These are phyloP conservation scores for Wickerhamiella shivajii DNA, from an alignment of 805 yeast genomes.

Conservation along the genomic window DNA sequence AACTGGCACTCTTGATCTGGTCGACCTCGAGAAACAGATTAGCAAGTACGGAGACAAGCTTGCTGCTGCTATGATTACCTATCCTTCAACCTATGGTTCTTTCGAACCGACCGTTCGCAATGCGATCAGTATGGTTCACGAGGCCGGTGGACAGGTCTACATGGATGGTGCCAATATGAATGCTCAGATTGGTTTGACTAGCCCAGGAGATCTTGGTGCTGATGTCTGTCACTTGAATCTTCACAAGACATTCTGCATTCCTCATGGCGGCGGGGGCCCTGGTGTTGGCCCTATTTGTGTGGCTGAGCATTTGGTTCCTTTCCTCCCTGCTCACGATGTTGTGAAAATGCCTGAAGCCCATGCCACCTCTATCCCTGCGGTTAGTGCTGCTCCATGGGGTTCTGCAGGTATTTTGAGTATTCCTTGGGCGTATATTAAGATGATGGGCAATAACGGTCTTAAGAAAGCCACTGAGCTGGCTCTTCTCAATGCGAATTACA, in stretches of 20 bases:
- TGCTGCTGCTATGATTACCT: conserved; percentile 92
- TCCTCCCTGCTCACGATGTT: conserved; percentile 66
- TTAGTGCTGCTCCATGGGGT: conserved; percentile 90
- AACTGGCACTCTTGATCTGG: conserved; percentile 76
- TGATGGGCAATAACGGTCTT: conserved; percentile 77
- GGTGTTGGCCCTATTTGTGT: conserved; percentile 99
- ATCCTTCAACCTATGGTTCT: conserved; percentile 93
- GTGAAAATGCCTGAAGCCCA: conserved; percentile 30
- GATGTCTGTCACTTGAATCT: conserved; percentile 95
- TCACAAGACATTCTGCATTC: conserved; percentile 94
- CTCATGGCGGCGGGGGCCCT: conserved; percentile 99
- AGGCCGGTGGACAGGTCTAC: conserved; percentile 87
- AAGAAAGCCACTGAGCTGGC: conserved; percentile 84
- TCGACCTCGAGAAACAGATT: conserved; percentile 61
- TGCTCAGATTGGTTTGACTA: conserved; percentile 94
- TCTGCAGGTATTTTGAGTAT: conserved; percentile 88
- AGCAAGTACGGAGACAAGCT: conserved; percentile 49
- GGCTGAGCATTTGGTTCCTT: conserved; percentile 60
- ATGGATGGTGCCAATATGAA: conserved; percentile 99
- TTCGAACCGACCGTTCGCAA: conserved; percentile 81
- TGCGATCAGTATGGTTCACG: conserved; percentile 77
- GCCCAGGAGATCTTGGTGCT: conserved; percentile 96
- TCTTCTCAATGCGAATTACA: conserved; percentile 88
- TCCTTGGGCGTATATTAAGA: conserved; percentile 85
- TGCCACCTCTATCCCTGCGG: conserved; percentile 49